These are phyloP conservation scores for Plectosphaerella plurivora DNA, from an alignment of 2,329 filamentous ascomycete species.

Conservation along the genomic window DNA sequence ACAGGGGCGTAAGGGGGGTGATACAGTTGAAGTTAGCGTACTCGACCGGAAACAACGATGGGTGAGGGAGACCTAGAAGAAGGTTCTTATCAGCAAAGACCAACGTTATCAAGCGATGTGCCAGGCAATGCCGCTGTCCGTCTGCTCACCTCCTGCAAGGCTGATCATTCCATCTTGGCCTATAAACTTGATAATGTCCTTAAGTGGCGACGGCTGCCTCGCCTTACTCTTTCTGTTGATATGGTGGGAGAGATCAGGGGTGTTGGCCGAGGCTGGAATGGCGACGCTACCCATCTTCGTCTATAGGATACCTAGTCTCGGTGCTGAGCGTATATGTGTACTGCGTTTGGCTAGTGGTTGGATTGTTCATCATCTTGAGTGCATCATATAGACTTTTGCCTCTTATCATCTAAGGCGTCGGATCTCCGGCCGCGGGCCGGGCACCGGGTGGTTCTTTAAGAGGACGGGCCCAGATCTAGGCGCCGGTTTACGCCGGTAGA, in stretches of 20 bases:
- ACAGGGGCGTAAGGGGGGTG: neutral
- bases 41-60: slow-evolving; percentile 20
- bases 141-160: slow-evolving; percentile 19
- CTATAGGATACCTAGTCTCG: too few relatives aligned
- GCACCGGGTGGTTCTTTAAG: too few relatives aligned
- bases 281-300: slow-evolving; percentile 2
- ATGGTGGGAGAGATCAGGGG: slow-evolving; percentile 23
- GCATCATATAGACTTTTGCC: too few relatives aligned
- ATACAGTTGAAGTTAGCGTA: slow-evolving; percentile 10
- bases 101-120: neutral
- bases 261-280: neutral
- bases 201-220: slow-evolving; percentile 23
- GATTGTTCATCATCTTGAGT: too few relatives aligned
- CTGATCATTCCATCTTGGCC: slow-evolving; percentile 26
- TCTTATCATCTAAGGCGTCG: too few relatives aligned
- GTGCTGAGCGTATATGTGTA: too few relatives aligned
- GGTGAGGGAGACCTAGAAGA: slow-evolving; percentile 19
- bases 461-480: too few relatives aligned
- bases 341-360: too few relatives aligned
- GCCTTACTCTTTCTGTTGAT: slow-evolving; percentile 22
- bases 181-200: slow-evolving; percentile 28
- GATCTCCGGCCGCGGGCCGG: too few relatives aligned
- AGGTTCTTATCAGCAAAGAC: neutral
- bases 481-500: too few relatives aligned
- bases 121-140: neutral